A percentile compares a stretch with the other conserved stretches of the same genome.
These are phyloP conservation scores for Penicillium pulvis DNA, from an alignment of 495 filamentous ascomycete genomes.

Conservation along the genomic window DNA sequence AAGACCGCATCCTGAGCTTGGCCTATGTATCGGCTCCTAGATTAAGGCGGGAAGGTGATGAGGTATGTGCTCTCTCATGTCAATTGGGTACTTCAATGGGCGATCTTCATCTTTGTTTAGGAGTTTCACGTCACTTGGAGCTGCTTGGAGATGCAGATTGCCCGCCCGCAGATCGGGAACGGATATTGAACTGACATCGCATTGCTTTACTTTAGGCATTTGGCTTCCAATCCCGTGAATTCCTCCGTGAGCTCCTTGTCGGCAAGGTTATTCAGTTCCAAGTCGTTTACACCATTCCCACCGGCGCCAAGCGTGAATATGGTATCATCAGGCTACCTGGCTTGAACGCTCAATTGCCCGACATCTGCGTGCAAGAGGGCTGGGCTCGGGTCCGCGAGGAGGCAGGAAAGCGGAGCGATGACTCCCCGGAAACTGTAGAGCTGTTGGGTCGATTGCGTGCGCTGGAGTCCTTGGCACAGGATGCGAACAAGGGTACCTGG, in stretches of 20 bases:
- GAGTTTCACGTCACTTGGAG: neutral
- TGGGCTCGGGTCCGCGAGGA: constrained; percentile 93
- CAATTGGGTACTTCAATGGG: constrained; percentile 3
- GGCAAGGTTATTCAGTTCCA: constrained; percentile 86
- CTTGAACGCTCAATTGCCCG: constrained; percentile 75
- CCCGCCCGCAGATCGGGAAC: neutral
- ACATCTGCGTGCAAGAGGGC: constrained; percentile 78
- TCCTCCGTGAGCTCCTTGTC: constrained; percentile 77
- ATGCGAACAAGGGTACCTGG: constrained; percentile 80
- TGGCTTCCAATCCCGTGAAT: constrained; percentile 92
- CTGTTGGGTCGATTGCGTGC: constrained; percentile 73
- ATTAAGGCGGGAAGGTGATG: constrained; percentile 84
- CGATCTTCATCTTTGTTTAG: neutral
- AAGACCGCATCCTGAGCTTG: constrained; percentile 82
- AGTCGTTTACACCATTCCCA: constrained; percentile 80
- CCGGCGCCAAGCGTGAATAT: constrained; percentile 80
- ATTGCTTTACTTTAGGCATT: constrained; percentile 56
- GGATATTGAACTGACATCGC: constrained; percentile 5
- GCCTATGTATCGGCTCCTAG: constrained; percentile 90
- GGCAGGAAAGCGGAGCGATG: constrained; percentile 79
- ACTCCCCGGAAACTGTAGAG: constrained; percentile 69
- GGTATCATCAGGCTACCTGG: constrained; percentile 70
- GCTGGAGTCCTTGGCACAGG: constrained; percentile 79
- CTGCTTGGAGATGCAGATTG: neutral
- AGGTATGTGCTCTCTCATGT: constrained; percentile 53